Evolutionary conservation across 192 early-diverging fungal species (phyloP), one percentile per base, ranked within the genome.

Genomic region (Gigaspora rosea): DNA sequence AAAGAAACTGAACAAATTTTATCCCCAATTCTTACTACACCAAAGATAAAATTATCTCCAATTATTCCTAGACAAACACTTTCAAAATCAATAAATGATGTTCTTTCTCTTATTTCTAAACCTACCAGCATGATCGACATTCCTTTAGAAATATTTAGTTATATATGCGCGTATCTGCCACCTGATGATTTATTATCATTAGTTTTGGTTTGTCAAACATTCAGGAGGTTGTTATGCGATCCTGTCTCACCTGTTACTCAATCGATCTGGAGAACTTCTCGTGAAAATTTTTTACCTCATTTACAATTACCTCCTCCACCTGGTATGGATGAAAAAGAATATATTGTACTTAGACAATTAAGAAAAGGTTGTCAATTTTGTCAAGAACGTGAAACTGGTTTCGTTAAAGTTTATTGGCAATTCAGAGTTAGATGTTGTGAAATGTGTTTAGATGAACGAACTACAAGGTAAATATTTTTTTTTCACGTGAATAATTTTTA

Each of bases 361-460:
- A 54, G 46, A 20, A 59, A 61, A 15, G 71, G 71, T 33, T 73
- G 71, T 73, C 71, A 73, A 73, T 73, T 73, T 73, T 73, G 71
- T 59, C 50, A 27, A 33, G 22, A 1, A 32, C 35, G 58, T 13
- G 46, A 20, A 47, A 56, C 16, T 9, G 46, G 33, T 12, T 52
- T 52, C 48, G 18, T 51, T 32, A 73, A 59, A 59, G 71, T 73
- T 32, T 73, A 73, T 59, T 73, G 71, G 71, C 33, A 46, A 41
- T 73, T 73, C 58, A 12, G 71, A 9, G 71, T 73, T 20, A 47
- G 71, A 10, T 56, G 54, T 41, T 73, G 71, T 59, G 36, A 61
- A 59, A 20, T 20, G 27, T 73, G 71, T 73, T 35, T 73, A 9
- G 56, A 56, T 20, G 18, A 58, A 16, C 1, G 15, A 1, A 73